These are phyloP conservation scores for Aspergillus proliferans DNA, from an alignment of 2,329 filamentous ascomycete genomes.

Conservation along the genomic window DNA sequence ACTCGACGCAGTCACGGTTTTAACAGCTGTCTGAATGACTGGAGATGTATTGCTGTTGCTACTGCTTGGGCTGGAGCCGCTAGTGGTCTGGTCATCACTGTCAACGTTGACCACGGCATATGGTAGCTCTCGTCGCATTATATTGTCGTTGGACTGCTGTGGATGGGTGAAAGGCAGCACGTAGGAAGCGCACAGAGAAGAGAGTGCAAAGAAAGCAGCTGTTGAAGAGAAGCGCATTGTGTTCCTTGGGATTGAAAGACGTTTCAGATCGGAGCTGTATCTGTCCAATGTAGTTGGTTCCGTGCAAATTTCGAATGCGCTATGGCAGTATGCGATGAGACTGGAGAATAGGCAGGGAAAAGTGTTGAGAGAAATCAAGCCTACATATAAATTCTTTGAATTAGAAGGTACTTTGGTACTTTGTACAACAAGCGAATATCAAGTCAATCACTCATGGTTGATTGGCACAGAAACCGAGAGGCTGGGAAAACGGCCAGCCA, in stretches of 20 bases:
- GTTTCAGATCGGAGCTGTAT: neutral
- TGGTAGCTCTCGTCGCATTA: conserved; percentile 18
- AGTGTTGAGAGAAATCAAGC: neutral
- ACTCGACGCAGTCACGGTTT: conserved; percentile 12
- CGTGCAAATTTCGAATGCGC: neutral
- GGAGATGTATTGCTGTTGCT: conserved; percentile 9
- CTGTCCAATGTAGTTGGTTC: too few relatives aligned
- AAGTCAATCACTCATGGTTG: neutral
- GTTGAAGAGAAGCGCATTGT: conserved; percentile 24
- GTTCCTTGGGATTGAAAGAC: neutral
- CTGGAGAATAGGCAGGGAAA: neutral
- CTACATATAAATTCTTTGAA: neutral
- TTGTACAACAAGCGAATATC: neutral
- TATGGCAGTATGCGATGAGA: neutral
- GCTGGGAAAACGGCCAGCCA: neutral
- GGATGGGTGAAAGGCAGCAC: conserved; percentile 22
- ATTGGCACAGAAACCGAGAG: neutral
- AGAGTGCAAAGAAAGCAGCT: conserved; percentile 20
- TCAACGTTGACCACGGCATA: conserved; percentile 31
- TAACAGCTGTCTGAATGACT: neutral
- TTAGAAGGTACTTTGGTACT: neutral
- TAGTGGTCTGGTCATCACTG: conserved; percentile 7
- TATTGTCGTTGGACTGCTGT: conserved; percentile 13
- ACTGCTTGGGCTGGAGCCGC: neutral
- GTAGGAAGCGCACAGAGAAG: conserved; percentile 19